Percentiles rank a stretch among this genome's conserved stretches.
These are phyloP conservation scores for Lagenidium giganteum DNA, from an alignment of 352 stramenopile species.

Conservation along the genomic window DNA sequence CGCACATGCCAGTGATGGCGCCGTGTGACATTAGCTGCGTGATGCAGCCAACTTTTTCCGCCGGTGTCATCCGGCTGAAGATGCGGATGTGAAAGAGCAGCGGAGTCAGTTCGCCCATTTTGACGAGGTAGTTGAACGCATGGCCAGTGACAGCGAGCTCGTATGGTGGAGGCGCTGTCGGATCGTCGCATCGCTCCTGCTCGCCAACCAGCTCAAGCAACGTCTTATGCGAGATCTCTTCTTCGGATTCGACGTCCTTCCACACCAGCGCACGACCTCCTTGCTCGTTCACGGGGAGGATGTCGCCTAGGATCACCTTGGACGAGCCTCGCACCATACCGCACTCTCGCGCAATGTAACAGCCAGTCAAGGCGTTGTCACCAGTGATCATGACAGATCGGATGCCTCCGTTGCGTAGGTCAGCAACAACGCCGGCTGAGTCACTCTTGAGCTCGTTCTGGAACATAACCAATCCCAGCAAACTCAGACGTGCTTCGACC, in stretches of 20 bases:
- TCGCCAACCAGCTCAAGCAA: not conserved
- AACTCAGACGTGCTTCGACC: constrained; percentile 14
- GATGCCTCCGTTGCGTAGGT: constrained; percentile 58
- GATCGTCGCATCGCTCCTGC: constrained; percentile 3
- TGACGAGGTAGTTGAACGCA: constrained; percentile 26
- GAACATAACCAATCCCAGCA: constrained; percentile 76
- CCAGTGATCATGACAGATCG: constrained; percentile 75
- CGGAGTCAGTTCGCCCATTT: constrained; percentile 21
- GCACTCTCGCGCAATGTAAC: constrained; percentile 38
- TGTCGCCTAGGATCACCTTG: constrained; percentile 33
- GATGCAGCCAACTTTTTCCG: constrained; percentile 32
- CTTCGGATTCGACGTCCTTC: constrained; percentile 39
- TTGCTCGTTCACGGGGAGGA: constrained; percentile 21
- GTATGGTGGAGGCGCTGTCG: constrained; percentile 5
- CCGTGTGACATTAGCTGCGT: constrained; percentile 30
- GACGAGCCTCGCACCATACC: constrained; percentile 26
- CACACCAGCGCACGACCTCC: constrained; percentile 23
- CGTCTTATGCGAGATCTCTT: constrained; percentile 25
- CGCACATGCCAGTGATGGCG: constrained; percentile 39
- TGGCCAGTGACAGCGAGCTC: constrained; percentile 38
- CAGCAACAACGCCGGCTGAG: constrained; percentile 45
- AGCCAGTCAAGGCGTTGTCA: constrained; percentile 53
- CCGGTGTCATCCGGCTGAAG: constrained; percentile 40
- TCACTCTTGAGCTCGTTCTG: constrained; percentile 76
- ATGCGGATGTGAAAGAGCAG: constrained; percentile 35